A percentile compares a stretch with the other conserved stretches of the same genome.
phyloP scores from a whole-genome alignment of 768 basidiomycete species.

The Lyophyllum atratum region DNA sequence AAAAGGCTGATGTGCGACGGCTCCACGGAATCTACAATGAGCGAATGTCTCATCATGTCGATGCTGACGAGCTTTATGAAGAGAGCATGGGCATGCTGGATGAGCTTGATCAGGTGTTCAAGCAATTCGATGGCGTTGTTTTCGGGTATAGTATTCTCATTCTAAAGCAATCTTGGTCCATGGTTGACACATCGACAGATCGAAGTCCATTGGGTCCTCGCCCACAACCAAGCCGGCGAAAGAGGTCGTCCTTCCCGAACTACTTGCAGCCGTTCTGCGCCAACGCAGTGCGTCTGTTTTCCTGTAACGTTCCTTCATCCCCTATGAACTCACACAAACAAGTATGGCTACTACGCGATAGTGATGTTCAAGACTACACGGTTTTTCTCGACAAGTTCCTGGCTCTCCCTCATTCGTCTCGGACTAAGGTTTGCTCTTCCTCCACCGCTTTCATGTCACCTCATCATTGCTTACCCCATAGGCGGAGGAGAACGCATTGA shows the following conservation, averaged over 20 bases:
- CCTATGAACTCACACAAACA: constrained; percentile 1
- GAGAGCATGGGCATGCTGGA: constrained; percentile 60
- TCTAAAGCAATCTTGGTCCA: not conserved
- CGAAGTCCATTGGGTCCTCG: constrained; percentile 44
- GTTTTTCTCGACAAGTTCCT: constrained; percentile 58
- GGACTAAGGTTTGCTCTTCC: constrained; percentile 51
- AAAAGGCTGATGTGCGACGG: constrained; percentile 58
- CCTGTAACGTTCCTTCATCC: not conserved
- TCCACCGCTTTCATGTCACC: not conserved
- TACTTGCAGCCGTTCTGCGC: constrained; percentile 62
- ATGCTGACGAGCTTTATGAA: constrained; percentile 56
- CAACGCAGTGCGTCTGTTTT: constrained; percentile 59
- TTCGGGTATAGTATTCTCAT: constrained; percentile 39
- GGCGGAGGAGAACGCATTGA: constrained; percentile 75
- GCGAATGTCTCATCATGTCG: constrained; percentile 37
- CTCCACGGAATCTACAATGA: constrained; percentile 57
- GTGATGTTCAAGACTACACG: constrained; percentile 52
- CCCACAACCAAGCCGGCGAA: constrained; percentile 25
- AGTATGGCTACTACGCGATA: constrained; percentile 73
- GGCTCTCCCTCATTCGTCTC: constrained; percentile 54
- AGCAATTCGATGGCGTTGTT: constrained; percentile 47
- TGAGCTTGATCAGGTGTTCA: constrained; percentile 59
- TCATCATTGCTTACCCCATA: constrained; percentile 25
- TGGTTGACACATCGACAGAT: constrained; percentile 31
- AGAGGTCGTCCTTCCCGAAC: constrained; percentile 59